These are phyloP conservation scores for Physcomitrellopsis africana DNA, from an alignment of 225 moss, liverwort and hornwort genomes.

Conservation along the genomic window DNA sequence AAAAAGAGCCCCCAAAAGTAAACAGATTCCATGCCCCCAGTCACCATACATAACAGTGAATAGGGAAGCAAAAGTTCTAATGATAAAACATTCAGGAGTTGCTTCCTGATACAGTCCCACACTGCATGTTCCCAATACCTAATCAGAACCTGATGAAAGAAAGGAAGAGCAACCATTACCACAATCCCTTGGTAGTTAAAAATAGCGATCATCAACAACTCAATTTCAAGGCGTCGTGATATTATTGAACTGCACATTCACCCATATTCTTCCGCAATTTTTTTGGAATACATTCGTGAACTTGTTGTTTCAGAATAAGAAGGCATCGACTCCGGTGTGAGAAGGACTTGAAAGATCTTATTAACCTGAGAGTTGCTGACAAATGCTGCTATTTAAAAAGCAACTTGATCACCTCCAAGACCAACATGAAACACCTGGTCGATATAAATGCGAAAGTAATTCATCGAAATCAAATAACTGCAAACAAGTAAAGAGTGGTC, in stretches of 20 bases:
- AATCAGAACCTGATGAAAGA: slow-evolving; percentile 2
- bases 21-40: slow-evolving; percentile 91
- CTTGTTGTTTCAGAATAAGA: too few relatives aligned
- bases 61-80: slow-evolving; percentile 91
- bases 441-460: too few relatives aligned
- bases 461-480: too few relatives aligned
- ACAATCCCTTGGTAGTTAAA: not conserved
- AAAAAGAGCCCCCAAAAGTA: slow-evolving; percentile 69
- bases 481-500: too few relatives aligned
- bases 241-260: slow-evolving; percentile 32
- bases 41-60: slow-evolving; percentile 99
- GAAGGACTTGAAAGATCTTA: too few relatives aligned
- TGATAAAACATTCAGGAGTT: slow-evolving; percentile 89
- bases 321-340: too few relatives aligned
- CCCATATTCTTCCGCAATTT: too few relatives aligned
- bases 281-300: too few relatives aligned
- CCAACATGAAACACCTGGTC: too few relatives aligned
- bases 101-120: slow-evolving; percentile 97
- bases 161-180: not conserved
- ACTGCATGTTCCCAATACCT: slow-evolving; percentile 45
- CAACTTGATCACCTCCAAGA: too few relatives aligned
- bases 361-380: too few relatives aligned
- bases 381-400: too few relatives aligned
- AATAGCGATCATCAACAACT: accelerated
- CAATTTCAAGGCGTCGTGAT: not conserved